phyloP scores from a whole-genome alignment of 2,329 filamentous ascomycete genomes.

The Fusarium avenaceum region DNA sequence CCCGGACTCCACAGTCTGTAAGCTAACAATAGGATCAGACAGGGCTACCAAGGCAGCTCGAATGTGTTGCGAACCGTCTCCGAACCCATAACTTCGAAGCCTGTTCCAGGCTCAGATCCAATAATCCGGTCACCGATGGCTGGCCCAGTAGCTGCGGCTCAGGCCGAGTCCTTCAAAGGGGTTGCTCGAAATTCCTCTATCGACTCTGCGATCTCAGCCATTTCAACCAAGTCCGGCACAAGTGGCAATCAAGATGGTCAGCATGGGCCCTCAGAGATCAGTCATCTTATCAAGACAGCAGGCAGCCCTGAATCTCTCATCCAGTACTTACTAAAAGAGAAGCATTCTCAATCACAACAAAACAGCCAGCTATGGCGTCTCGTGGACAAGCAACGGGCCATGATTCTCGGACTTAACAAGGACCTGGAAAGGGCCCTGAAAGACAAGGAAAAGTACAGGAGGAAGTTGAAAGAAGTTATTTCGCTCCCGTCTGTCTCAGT shows the following conservation, averaged over 20 bases:
- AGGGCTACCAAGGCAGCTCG: slow-evolving; percentile 52
- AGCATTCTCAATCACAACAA: slow-evolving; percentile 87
- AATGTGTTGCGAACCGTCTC: slow-evolving; percentile 65
- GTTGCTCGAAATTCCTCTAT: slow-evolving; percentile 85
- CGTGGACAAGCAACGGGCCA: slow-evolving; percentile 94
- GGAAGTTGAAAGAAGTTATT: slow-evolving; percentile 84
- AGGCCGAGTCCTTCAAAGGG: slow-evolving; percentile 57
- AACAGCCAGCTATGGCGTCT: slow-evolving; percentile 95
- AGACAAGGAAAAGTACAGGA: slow-evolving; percentile 94
- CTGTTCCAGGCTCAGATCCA: slow-evolving; percentile 57
- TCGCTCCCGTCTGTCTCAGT: slow-evolving; percentile 55
- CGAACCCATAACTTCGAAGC: slow-evolving; percentile 60
- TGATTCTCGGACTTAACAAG: slow-evolving; percentile 94
- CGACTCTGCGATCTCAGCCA: slow-evolving; percentile 89
- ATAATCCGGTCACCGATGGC: slow-evolving; percentile 62
- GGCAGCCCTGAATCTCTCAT: slow-evolving; percentile 92
- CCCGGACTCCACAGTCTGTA: not conserved
- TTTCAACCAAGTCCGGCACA: slow-evolving; percentile 72
- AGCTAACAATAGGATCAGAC: slow-evolving; percentile 46
- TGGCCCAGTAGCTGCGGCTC: slow-evolving; percentile 59
- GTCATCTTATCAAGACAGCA: slow-evolving; percentile 82
- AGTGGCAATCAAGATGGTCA: slow-evolving; percentile 69
- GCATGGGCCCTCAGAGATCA: slow-evolving; percentile 79
- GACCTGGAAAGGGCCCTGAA: slow-evolving; percentile 91
- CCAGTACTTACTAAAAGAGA: slow-evolving; percentile 89